Evolutionary conservation across 202 grass and related monocot genomes (phyloP).

Genomic region (Elaeis oleifera): DNA sequence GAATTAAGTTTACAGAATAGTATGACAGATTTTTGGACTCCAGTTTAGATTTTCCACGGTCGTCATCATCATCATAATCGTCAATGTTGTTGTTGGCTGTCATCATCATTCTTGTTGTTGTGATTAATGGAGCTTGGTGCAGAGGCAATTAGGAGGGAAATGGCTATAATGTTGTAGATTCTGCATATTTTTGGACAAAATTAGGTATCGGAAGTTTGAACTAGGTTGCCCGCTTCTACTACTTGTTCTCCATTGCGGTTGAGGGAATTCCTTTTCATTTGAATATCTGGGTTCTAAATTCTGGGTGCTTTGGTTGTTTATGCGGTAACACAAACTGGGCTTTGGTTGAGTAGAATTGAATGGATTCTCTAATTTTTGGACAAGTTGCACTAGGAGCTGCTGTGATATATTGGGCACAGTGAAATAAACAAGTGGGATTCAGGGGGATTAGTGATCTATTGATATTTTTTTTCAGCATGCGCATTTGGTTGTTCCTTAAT

Average conservation of each 20-base stretch:
- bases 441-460: slow-evolving; percentile 24
- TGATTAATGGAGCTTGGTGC: neutral
- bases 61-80: no score
- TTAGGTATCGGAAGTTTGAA: slow-evolving; percentile 43
- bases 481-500: slow-evolving; percentile 10
- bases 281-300: no score
- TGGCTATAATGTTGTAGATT: neutral
- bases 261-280: no score
- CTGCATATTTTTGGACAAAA: slow-evolving; percentile 10
- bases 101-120: neutral
- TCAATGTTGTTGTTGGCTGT: neutral
- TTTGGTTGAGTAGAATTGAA: no score
- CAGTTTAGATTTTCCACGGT: no score
- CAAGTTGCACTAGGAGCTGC: no score
- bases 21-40: no score
- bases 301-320: no score
- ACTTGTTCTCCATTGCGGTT: neutral
- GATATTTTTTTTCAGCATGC: slow-evolving; percentile 20
- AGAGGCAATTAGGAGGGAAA: neutral
- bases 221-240: slow-evolving; percentile 17
- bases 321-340: no score
- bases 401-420: no score
- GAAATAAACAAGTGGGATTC: neutral
- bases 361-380: no score
- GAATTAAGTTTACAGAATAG: no score